Percentiles rank a stretch among this genome's conserved stretches.
Conservation (phyloP, 192 early-diverging fungal genomes). For the Dispira simplex region DNA sequence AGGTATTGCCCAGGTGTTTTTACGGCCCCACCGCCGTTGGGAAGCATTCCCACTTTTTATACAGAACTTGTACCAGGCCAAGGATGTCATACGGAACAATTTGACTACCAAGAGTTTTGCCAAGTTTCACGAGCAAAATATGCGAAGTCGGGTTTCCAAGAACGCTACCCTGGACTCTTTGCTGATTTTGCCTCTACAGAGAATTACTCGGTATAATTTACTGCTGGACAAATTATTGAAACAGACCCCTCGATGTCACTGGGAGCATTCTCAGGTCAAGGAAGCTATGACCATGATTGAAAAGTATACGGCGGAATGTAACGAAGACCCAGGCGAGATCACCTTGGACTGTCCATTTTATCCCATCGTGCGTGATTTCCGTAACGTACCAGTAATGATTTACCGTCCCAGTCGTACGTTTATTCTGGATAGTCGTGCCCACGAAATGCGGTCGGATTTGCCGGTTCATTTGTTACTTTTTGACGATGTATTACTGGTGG, state of each 20-base stretch:
- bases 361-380: not conserved
- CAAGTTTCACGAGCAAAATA: not conserved
- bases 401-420: constrained; percentile 8
- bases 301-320: not conserved
- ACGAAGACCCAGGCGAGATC: not conserved
- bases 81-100: not conserved
- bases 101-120: not conserved
- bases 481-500: constrained; percentile 5
- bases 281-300: constrained; percentile 4
- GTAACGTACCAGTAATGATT: constrained; percentile 9
- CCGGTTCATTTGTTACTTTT: not conserved
- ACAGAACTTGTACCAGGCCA: constrained; percentile 1
- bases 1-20: not conserved
- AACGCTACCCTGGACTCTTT: constrained; percentile 6
- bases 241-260: constrained; percentile 5
- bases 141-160: not conserved
- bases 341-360: not conserved
- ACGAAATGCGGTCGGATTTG: constrained; percentile 1
- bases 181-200: constrained; percentile 4
- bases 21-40: not conserved
- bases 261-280: constrained; percentile 1
- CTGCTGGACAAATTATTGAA: constrained; percentile 7
- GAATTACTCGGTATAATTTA: constrained; percentile 9
- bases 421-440: not conserved
- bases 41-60: not conserved